These are phyloP conservation scores for Setaria viridis DNA, from an alignment of 202 grass and related monocot species.

Conservation along the genomic window DNA sequence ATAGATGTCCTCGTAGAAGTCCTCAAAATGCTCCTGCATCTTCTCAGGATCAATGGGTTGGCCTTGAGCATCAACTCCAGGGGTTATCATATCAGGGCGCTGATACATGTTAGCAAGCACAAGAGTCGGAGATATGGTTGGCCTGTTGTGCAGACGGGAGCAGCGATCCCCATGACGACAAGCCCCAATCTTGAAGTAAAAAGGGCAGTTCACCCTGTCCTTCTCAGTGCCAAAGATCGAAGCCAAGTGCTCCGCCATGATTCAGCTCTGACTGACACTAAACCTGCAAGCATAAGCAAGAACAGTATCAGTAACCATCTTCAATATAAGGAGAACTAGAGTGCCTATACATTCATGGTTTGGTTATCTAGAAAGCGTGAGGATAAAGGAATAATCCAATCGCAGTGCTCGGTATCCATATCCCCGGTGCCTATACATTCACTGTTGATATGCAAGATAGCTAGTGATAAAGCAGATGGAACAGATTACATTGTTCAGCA, in stretches of 20 bases:
- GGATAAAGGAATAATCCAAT: no score
- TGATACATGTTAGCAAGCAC: conserved; percentile 1
- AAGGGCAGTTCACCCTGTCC: conserved; percentile 10
- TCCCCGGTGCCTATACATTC: no score
- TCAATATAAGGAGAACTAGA: not conserved
- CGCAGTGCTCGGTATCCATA: not conserved
- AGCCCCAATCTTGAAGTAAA: conserved; percentile 4
- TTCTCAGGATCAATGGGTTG: not conserved
- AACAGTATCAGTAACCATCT: not conserved
- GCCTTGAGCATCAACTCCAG: conserved; percentile 4
- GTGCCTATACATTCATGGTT: not conserved
- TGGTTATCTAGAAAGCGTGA: not conserved
- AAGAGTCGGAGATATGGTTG: not conserved
- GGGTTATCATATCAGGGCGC: conserved; percentile 3
- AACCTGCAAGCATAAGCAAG: not conserved
- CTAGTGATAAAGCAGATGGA: not conserved
- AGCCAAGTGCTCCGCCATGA: conserved; percentile 2
- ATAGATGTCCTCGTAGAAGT: not conserved
- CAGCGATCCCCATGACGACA: conserved; percentile 1
- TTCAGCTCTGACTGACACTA: not conserved
- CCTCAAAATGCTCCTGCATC: conserved; percentile 12
- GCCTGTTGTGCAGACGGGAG: not conserved
- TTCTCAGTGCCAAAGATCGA: conserved; percentile 15
- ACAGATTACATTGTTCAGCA: no score
- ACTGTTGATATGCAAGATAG: not conserved